phyloP scores from a whole-genome alignment of 768 basidiomycete genomes.

The Pisolithus marmoratus region DNA sequence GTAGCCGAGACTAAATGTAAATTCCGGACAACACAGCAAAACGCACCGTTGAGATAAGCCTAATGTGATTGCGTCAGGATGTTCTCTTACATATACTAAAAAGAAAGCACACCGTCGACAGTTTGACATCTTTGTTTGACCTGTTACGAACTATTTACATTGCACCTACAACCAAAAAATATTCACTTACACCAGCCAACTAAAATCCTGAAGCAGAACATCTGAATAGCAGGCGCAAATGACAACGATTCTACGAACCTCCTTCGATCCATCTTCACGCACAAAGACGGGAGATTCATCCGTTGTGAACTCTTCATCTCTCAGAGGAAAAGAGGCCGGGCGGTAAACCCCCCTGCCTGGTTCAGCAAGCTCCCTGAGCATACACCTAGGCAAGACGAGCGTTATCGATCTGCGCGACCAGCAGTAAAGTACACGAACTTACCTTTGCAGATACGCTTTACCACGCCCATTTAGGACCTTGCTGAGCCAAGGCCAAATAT shows the following conservation, averaged over 20 bases:
- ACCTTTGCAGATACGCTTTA: constrained; percentile 47
- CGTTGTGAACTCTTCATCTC: constrained; percentile 11
- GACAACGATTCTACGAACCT: not conserved
- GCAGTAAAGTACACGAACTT: not conserved
- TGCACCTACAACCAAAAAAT: not conserved
- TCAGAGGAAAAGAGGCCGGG: constrained; percentile 43
- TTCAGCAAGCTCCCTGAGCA: constrained; percentile 30
- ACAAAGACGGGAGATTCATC: not conserved
- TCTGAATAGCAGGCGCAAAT: not conserved
- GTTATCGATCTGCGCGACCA: not conserved
- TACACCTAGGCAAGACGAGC: constrained; percentile 31
- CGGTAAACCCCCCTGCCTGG: constrained; percentile 37
- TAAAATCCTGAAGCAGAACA: constrained; percentile 35
- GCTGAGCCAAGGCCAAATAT: constrained; percentile 38
- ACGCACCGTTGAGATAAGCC: constrained; percentile 1
- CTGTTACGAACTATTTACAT: not conserved
- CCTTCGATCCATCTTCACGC: not conserved
- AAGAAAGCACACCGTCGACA: not conserved
- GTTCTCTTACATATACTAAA: too few relatives aligned
- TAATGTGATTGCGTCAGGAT: not conserved
- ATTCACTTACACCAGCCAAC: constrained; percentile 42
- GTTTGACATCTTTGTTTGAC: constrained; percentile 1
- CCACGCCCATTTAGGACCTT: constrained; percentile 32
- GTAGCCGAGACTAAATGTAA: not conserved
- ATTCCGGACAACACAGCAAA: not conserved